Conservation (phyloP, 768 basidiomycete genomes). For the Porphyrellus cyaneotinctus region DNA sequence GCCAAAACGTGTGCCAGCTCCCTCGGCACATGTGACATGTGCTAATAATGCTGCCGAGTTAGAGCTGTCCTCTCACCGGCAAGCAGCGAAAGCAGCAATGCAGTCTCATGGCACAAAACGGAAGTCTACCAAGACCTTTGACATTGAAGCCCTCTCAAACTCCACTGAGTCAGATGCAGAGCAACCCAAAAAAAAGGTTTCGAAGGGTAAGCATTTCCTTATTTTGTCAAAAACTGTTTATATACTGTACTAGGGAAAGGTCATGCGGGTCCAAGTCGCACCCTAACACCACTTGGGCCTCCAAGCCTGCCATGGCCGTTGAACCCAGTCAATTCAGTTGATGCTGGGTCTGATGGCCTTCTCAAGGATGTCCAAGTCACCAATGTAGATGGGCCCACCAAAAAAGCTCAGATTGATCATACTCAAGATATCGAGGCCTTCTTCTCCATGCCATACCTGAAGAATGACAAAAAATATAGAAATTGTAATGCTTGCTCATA, state of each 20-base stretch:
- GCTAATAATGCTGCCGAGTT: neutral
- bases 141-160: too few species aligned
- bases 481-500: neutral
- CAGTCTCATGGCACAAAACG: neutral
- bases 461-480: neutral
- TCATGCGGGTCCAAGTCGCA: too few species aligned
- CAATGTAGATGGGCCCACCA: neutral
- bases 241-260: too few species aligned
- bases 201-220: too few species aligned
- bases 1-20: too few species aligned
- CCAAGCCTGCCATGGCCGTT: neutral
- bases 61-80: neutral
- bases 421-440: neutral
- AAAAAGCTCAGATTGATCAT: neutral
- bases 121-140: neutral
- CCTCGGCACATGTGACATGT: neutral
- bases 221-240: too few species aligned
- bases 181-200: too few species aligned
- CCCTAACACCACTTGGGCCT: neutral
- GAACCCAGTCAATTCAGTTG: neutral
- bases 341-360: neutral
- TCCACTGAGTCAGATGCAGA: too few species aligned
- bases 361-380: neutral
- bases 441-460: neutral
- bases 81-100: neutral